Evolutionary conservation across 495 filamentous ascomycete genomes (phyloP).

Genomic region (Daldinia decipiens): DNA sequence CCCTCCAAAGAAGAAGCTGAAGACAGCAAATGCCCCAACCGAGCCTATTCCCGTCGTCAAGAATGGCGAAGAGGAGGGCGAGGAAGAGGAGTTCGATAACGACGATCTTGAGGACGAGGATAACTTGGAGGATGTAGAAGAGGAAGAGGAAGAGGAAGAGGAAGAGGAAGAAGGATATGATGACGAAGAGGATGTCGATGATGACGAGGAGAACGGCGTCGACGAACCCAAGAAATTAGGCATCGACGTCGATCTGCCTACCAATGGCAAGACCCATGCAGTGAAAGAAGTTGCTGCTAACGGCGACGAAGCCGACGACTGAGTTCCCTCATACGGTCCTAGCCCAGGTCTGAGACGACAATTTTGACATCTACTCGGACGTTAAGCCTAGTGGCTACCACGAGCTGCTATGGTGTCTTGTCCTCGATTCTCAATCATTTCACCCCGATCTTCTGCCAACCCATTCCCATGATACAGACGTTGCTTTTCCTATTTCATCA

Average conservation of each 20-base stretch:
- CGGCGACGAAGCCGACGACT: constrained; percentile 37
- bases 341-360: background rate
- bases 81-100: constrained; percentile 49
- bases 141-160: constrained; percentile 49
- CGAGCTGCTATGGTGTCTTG: background rate
- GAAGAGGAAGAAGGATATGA: constrained; percentile 51
- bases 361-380: background rate
- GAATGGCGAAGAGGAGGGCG: constrained; percentile 48
- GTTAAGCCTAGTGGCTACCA: background rate
- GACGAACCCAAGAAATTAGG: constrained; percentile 51
- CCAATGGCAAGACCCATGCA: constrained; percentile 51
- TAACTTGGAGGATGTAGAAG: constrained; percentile 50
- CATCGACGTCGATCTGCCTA: constrained; percentile 47
- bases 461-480: background rate
- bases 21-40: constrained; percentile 48
- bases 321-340: background rate
- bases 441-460: background rate
- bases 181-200: constrained; percentile 48
- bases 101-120: constrained; percentile 44
- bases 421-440: background rate
- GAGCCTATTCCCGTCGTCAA: constrained; percentile 45
- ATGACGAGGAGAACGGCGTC: constrained; percentile 45
- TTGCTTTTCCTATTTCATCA: constrained; percentile 21
- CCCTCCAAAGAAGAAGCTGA: constrained; percentile 61
- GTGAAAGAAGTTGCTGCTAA: constrained; percentile 32